A percentile compares a stretch with the other conserved stretches of the same genome.
phyloP scores from a whole-genome alignment of 257 asterid species.

The Lycium barbarum region DNA sequence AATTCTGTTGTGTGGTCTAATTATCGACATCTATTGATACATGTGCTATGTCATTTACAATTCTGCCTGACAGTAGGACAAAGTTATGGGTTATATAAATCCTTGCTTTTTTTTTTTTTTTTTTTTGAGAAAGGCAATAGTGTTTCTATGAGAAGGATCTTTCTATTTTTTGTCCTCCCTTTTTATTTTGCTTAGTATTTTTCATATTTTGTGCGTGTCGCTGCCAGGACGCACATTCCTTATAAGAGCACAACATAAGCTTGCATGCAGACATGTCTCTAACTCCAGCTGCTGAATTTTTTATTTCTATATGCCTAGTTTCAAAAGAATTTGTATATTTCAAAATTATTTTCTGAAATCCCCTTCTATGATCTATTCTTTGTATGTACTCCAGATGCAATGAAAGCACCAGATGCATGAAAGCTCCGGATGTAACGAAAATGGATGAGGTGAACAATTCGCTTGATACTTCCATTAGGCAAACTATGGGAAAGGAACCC shows the following conservation, averaged over 20 bases:
- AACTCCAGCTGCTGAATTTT: not conserved
- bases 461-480: conserved; percentile 65
- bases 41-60: not conserved
- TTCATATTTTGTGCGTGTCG: not conserved
- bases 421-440: conserved; percentile 61
- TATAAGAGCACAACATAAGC: not conserved
- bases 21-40: conserved; percentile 8
- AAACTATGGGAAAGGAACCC: conserved; percentile 70
- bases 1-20: conserved; percentile 4
- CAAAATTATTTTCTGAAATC: conserved; percentile 41
- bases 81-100: conserved; percentile 1
- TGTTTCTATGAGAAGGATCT: not conserved
- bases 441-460: conserved; percentile 65
- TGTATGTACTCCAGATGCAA: conserved; percentile 55
- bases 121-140: not conserved
- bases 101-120: not conserved
- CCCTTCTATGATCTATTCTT: conserved; percentile 35
- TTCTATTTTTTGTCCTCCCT: not conserved
- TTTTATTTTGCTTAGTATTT: not conserved
- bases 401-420: conserved; percentile 48
- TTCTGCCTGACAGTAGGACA: not conserved
- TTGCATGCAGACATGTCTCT: not conserved
- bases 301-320: not conserved
- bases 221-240: not conserved
- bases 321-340: not conserved